These are phyloP conservation scores for Durio zibethinus DNA, from an alignment of 345 rosid genomes.

Conservation along the genomic window DNA sequence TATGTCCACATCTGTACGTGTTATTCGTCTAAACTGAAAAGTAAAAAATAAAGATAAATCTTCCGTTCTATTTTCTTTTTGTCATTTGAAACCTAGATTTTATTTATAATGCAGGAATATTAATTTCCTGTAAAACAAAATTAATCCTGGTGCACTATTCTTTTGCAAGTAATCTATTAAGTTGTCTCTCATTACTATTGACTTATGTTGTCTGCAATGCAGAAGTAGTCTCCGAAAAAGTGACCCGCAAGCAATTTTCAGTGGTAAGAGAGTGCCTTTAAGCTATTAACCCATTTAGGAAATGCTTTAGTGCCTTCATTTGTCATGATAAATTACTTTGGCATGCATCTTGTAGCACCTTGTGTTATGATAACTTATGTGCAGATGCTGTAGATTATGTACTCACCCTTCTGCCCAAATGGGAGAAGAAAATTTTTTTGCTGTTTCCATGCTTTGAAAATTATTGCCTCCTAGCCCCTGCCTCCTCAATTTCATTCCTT, in stretches of 20 bases:
- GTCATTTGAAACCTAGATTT: background rate
- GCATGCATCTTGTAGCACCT: background rate
- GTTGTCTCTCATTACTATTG: background rate
- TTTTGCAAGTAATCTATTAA: background rate
- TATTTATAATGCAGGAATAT: background rate
- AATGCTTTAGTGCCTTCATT: background rate
- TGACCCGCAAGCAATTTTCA: slow-evolving; percentile 42
- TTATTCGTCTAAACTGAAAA: background rate
- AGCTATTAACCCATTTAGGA: background rate
- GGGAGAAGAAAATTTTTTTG: background rate
- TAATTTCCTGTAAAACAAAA: background rate
- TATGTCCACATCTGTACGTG: background rate
- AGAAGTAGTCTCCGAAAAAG: slow-evolving; percentile 49
- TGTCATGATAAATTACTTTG: background rate
- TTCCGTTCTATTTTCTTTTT: background rate
- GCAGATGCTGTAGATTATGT: background rate
- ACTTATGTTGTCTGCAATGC: slow-evolving; percentile 18
- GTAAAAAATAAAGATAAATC: background rate
- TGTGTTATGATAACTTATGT: background rate
- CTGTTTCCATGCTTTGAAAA: background rate
- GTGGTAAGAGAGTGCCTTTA: slow-evolving; percentile 45
- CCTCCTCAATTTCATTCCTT: background rate
- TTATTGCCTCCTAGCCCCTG: background rate
- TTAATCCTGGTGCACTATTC: background rate
- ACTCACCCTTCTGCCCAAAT: background rate